Percentiles rank a stretch among this genome's conserved stretches.
These are phyloP conservation scores for Paecilomyces sp. DNA, from an alignment of 2,329 filamentous ascomycete species.

Conservation along the genomic window DNA sequence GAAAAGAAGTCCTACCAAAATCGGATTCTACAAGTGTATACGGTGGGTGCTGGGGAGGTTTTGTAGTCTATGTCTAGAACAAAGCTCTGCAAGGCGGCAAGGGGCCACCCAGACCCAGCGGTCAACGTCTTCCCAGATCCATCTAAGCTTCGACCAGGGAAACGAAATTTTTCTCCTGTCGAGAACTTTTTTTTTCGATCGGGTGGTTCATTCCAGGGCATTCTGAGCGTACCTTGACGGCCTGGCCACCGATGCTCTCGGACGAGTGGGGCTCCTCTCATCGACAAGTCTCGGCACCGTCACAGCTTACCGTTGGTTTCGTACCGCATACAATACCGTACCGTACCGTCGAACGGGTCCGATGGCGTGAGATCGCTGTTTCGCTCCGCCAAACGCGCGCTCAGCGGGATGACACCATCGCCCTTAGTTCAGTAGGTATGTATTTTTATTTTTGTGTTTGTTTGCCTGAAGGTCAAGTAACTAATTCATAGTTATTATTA, in stretches of 20 bases:
- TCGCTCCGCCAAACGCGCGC: no score
- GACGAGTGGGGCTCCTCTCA: background rate
- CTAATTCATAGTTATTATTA: background rate
- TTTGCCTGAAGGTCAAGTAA: background rate
- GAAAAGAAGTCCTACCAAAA: background rate
- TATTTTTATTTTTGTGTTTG: background rate
- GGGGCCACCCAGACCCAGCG: background rate
- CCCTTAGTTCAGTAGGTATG: background rate
- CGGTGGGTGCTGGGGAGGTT: background rate
- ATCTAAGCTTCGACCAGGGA: background rate
- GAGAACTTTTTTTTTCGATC: background rate
- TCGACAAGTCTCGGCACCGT: background rate
- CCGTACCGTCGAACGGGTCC: background rate
- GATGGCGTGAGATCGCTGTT: background rate
- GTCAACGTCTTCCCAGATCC: conserved; percentile 1
- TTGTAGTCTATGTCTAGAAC: background rate
- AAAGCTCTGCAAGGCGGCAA: background rate
- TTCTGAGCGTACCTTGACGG: background rate
- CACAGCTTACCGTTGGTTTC: background rate
- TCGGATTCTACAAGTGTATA: background rate
- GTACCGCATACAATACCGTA: background rate
- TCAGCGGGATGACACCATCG: background rate
- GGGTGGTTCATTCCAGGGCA: conserved; percentile 1
- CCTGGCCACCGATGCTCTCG: background rate
- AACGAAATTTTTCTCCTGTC: background rate